Percentiles rank a stretch among this genome's conserved stretches.
Conservation (phyloP, 2,329 filamentous ascomycete genomes). For the Exutisphaerella laricina region DNA sequence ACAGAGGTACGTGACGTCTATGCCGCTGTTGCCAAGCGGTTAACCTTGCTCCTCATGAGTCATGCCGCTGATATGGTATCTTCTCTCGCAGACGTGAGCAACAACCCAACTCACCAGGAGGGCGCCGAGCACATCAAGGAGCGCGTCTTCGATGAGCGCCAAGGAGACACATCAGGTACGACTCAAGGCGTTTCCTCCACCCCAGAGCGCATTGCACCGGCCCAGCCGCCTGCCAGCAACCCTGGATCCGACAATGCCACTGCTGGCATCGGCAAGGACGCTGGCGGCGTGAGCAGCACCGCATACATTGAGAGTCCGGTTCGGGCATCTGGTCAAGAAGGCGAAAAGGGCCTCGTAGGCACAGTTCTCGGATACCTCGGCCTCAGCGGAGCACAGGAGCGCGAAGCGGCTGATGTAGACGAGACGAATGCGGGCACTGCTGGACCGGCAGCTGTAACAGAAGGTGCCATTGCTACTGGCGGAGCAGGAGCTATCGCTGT, state of each 20-base stretch:
- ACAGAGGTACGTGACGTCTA: slow-evolving; percentile 1
- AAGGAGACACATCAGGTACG: slow-evolving; percentile 7
- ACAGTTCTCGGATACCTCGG: slow-evolving; percentile 24
- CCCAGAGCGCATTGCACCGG: slow-evolving; percentile 6
- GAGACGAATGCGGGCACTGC: slow-evolving; percentile 5
- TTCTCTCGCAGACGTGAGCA: neutral
- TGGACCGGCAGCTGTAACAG: slow-evolving; percentile 8
- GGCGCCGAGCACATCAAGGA: slow-evolving; percentile 23
- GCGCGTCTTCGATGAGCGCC: slow-evolving; percentile 5
- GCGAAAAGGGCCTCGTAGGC: slow-evolving; percentile 15
- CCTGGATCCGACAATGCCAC: slow-evolving; percentile 17
- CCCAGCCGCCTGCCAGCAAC: slow-evolving; percentile 20
- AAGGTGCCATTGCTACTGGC: slow-evolving; percentile 9
- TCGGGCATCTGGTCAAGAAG: neutral
- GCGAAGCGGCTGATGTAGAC: slow-evolving; percentile 2
- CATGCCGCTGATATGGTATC: neutral
- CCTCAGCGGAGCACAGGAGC: slow-evolving; percentile 9
- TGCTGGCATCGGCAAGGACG: slow-evolving; percentile 16
- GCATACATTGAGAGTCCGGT: slow-evolving; percentile 20
- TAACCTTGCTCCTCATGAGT: slow-evolving; percentile 1
- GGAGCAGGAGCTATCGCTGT: slow-evolving; percentile 10
- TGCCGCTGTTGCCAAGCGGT: neutral
- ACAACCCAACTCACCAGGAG: slow-evolving; percentile 16
- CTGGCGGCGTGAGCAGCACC: slow-evolving; percentile 21
- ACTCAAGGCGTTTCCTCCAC: slow-evolving; percentile 7